These are phyloP conservation scores for Athelia sp. DNA, from an alignment of 1,284 basidiomycete genomes.

Conservation along the genomic window DNA sequence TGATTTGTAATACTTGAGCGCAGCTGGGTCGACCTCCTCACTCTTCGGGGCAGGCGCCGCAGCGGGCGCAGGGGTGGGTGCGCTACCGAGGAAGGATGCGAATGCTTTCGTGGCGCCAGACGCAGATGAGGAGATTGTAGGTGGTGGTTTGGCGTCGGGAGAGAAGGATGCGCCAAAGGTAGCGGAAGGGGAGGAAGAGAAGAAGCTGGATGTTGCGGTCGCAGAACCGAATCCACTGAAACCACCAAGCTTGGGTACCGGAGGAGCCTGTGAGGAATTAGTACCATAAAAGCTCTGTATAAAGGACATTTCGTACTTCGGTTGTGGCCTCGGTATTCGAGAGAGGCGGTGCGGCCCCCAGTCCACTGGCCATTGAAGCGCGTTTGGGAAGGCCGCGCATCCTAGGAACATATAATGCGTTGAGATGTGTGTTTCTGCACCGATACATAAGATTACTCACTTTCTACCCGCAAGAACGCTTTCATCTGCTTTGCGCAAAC, in stretches of 20 bases:
- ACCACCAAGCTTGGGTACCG: conserved; percentile 7
- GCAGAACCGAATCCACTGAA: conserved; percentile 23
- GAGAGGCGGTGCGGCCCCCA: conserved; percentile 8
- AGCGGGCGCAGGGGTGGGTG: conserved; percentile 10
- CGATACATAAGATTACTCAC: conserved; percentile 30
- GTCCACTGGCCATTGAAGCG: conserved; percentile 19
- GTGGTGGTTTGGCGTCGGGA: conserved; percentile 7
- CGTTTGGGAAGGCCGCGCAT: conserved; percentile 58
- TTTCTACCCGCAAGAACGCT: conserved; percentile 41
- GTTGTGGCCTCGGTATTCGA: conserved; percentile 3
- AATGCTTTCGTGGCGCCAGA: conserved; percentile 32
- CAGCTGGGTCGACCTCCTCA: conserved; percentile 30
- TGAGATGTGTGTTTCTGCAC: no score
- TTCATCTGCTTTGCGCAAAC: conserved; percentile 56
- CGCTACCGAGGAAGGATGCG: conserved; percentile 23
- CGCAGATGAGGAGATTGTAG: conserved; percentile 20
- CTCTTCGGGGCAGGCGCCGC: conserved; percentile 11
- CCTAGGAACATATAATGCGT: conserved; percentile 24
- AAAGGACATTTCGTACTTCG: neutral
- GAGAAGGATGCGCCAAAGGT: neutral
- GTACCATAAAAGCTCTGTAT: conserved; percentile 10
- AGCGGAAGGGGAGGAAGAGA: conserved; percentile 21
- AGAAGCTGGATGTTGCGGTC: conserved; percentile 38
- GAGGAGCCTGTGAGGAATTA: neutral
- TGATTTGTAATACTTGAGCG: conserved; percentile 61